Conservation (phyloP, 1,139 yeast species). For the Sugiyamaella castrensis region DNA sequence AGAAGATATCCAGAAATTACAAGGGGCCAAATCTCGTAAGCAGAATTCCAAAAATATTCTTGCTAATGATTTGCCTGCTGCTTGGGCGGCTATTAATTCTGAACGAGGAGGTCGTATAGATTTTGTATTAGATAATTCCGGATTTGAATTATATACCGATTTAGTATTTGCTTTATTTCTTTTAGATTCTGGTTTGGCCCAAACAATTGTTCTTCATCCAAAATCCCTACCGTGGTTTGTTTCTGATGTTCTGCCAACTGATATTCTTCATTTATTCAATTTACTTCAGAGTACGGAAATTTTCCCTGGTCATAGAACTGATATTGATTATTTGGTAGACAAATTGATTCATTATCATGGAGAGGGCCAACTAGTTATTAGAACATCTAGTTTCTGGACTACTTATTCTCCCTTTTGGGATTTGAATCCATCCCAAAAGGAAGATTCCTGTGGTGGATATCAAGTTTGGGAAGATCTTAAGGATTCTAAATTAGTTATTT, state of each 20-base stretch:
- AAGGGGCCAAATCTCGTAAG: slow-evolving; percentile 84
- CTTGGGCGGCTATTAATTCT: slow-evolving; percentile 50
- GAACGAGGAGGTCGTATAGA: slow-evolving; percentile 57
- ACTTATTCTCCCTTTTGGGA: slow-evolving; percentile 66
- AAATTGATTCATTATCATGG: slow-evolving; percentile 49
- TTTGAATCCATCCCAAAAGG: slow-evolving; percentile 44
- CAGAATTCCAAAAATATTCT: slow-evolving; percentile 79
- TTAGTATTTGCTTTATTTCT: slow-evolving; percentile 70
- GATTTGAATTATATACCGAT: slow-evolving; percentile 92
- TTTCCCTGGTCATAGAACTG: slow-evolving; percentile 50
- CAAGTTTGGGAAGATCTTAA: slow-evolving; percentile 51
- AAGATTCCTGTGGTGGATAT: slow-evolving; percentile 56
- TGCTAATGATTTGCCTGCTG: slow-evolving; percentile 66
- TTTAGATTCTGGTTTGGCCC: slow-evolving; percentile 64
- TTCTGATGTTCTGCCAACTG: slow-evolving; percentile 87
- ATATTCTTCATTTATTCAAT: slow-evolving; percentile 56
- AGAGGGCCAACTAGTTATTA: slow-evolving; percentile 52
- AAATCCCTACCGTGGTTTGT: slow-evolving; percentile 97
- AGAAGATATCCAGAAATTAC: slow-evolving; percentile 86
- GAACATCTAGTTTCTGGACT: slow-evolving; percentile 85
- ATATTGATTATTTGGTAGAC: slow-evolving; percentile 47
- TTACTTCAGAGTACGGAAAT: slow-evolving; percentile 54
- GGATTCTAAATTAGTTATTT: slow-evolving; percentile 67
- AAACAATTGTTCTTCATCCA: slow-evolving; percentile 73
- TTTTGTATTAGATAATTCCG: slow-evolving; percentile 89